Evolutionary conservation across 176 grass and related monocot genomes (phyloP).

Genomic region (Zoysia japonica): DNA sequence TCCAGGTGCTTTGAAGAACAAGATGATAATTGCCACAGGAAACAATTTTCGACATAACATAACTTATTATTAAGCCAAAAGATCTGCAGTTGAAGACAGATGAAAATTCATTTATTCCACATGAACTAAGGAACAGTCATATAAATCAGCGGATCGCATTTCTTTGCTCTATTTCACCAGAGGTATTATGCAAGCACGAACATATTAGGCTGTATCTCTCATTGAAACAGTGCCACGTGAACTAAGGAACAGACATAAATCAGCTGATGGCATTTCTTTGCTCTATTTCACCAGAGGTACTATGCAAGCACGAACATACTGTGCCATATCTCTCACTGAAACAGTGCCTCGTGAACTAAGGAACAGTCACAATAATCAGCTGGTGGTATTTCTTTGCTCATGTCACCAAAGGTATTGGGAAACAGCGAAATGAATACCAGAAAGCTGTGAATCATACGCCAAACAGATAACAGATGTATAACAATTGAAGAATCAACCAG

Average conservation of each 20-base stretch:
- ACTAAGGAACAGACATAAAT: no score
- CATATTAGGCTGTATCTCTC: neutral
- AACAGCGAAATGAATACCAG: neutral
- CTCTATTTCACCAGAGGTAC: neutral
- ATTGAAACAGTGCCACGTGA: neutral
- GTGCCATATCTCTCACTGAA: neutral
- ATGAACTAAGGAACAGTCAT: neutral
- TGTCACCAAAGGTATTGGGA: neutral
- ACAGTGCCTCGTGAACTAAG: no score
- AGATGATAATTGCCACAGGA: no score
- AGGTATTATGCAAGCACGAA: conserved; percentile 1
- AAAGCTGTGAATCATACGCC: neutral
- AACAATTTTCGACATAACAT: neutral
- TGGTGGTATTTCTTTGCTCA: neutral
- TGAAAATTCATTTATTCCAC: neutral
- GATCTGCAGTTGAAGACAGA: neutral
- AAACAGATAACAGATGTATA: conserved; percentile 21
- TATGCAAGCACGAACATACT: neutral
- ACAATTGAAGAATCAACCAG: neutral
- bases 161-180: neutral
- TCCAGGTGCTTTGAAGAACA: no score
- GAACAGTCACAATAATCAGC: no score
- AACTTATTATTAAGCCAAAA: neutral
- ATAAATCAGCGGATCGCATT: neutral
- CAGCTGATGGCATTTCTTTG: no score